Percentiles rank a stretch among this genome's conserved stretches.
Evolutionary conservation across 805 yeast genomes (phyloP).

Genomic region (Lachancea waltii): DNA sequence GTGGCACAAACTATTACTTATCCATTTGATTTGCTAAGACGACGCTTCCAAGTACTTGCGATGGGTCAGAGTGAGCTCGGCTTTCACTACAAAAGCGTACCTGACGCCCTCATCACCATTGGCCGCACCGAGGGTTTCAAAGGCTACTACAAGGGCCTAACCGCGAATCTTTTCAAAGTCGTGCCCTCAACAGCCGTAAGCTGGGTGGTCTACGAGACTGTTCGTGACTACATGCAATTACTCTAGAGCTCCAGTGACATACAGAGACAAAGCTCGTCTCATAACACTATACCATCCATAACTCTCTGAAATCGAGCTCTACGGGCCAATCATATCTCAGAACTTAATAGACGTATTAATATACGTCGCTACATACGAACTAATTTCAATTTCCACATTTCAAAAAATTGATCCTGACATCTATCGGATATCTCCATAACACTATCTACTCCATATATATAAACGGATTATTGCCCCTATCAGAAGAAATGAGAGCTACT

Average conservation of each 20-base stretch:
- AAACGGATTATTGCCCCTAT: too few species aligned
- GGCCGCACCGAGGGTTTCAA: conserved; percentile 64
- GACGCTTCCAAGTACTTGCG: conserved; percentile 85
- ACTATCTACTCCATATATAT: too few species aligned
- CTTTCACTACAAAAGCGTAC: conserved; percentile 69
- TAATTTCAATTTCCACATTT: too few species aligned
- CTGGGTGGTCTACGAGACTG: conserved; percentile 78
- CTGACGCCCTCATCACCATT: conserved; percentile 67
- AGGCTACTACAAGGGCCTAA: conserved; percentile 68
- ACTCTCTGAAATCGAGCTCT: not conserved
- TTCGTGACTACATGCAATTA: conserved; percentile 41
- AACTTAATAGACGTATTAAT: too few species aligned
- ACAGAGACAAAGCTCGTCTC: not conserved
- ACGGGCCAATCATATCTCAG: not conserved
- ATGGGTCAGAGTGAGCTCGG: conserved; percentile 71
- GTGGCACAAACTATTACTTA: conserved; percentile 85
- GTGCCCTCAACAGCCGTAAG: conserved; percentile 95
- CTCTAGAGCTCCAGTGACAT: not conserved
- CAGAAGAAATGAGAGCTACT: conserved; percentile 47
- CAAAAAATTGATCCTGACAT: too few species aligned
- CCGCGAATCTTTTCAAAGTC: conserved; percentile 80
- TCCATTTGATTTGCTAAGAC: conserved; percentile 83
- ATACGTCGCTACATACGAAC: too few species aligned
- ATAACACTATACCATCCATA: not conserved
- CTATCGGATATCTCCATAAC: too few species aligned